Base-by-base conservation (phyloP, 2,329 filamentous ascomycete species). In the Cladobotryum mycophilum region DNA sequence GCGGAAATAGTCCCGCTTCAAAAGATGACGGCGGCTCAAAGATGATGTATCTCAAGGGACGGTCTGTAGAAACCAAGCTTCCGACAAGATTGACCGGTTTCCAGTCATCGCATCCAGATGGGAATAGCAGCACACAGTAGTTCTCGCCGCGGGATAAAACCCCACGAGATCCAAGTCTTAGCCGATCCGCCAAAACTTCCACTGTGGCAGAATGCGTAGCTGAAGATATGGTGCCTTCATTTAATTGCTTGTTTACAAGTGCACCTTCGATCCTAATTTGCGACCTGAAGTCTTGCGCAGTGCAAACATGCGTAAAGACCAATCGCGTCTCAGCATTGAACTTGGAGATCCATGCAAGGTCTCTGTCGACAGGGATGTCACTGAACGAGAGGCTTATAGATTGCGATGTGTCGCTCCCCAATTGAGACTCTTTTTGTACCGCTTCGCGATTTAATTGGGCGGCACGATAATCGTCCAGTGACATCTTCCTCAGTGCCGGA, bases 61-160 rank as follows among this genome's bases (percentile, higher is more conserved):
- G 18, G 20, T 47, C 15, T 6, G 15, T 38, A 15, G 20, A 14
- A n/a, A 22, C 12, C 11, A 54, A 45, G 36, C 30, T 57, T 3
- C 42, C 33, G 33, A 47, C 53, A 18, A 55, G 53, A 13, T 52
- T 52, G 4, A 57, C 61, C 13, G 61, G 47, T 17, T 53, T 58
- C 67, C 70, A 75, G 0, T 65, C 63, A 1, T 67, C 63, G 46
- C 67, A 68, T 22, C 58, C 60, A 2, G 63, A 52, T 1, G 72
- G 67, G 45, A 71, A 71, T 1, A 76, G 40, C 4, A 79, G 45
- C 15, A 78, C 54, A 46, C 65, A 70, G 33, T 63, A 68, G 11
- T 61, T 52, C 4, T 60, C 54, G 14, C 56, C 48, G 17, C 66
- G 56, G 35, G 63, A 67, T 9, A 71, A 58, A 1, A 73, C 55